A percentile compares a stretch with the other conserved stretches of the same genome.
phyloP scores from a whole-genome alignment of 768 basidiomycete genomes.

The Udeniomyces megalosporus region DNA sequence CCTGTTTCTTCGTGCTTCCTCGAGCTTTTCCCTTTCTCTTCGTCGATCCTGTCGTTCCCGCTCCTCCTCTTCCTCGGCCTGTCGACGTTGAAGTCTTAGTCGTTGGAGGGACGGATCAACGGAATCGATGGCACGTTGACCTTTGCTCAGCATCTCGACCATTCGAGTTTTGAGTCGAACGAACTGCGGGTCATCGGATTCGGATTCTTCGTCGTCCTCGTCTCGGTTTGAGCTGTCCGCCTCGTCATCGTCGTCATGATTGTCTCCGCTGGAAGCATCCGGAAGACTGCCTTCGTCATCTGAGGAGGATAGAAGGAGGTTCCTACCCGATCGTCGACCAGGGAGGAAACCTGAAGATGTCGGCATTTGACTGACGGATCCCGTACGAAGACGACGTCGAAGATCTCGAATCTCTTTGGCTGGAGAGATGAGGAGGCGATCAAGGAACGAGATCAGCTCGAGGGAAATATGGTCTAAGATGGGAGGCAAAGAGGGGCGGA shows the following conservation, averaged over 20 bases:
- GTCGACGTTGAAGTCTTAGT: not conserved
- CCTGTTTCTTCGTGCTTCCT: slow-evolving; percentile 24
- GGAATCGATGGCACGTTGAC: not conserved
- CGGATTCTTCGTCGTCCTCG: not conserved
- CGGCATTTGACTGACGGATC: not conserved
- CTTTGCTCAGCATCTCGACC: not conserved
- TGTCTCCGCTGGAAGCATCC: too few species aligned
- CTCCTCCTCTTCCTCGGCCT: too few species aligned
- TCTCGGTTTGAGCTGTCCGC: not conserved
- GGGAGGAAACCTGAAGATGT: not conserved
- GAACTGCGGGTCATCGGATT: slow-evolving; percentile 12
- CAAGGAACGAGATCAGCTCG: too few species aligned
- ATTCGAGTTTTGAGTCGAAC: not conserved
- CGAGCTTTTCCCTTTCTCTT: not conserved
- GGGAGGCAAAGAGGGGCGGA: not conserved
- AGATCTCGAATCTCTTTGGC: slow-evolving; percentile 15
- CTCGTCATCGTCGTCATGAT: not conserved
- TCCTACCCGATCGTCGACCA: not conserved
- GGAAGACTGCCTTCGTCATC: too few species aligned
- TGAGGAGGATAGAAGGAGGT: not conserved
- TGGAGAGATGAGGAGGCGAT: not conserved
- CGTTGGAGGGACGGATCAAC: not conserved
- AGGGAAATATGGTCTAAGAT: too few species aligned
- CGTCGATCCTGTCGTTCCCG: not conserved
- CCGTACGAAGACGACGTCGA: slow-evolving; percentile 10